Evolutionary conservation across 495 filamentous ascomycete genomes (phyloP).

Genomic region (Xylaria bambusicola): DNA sequence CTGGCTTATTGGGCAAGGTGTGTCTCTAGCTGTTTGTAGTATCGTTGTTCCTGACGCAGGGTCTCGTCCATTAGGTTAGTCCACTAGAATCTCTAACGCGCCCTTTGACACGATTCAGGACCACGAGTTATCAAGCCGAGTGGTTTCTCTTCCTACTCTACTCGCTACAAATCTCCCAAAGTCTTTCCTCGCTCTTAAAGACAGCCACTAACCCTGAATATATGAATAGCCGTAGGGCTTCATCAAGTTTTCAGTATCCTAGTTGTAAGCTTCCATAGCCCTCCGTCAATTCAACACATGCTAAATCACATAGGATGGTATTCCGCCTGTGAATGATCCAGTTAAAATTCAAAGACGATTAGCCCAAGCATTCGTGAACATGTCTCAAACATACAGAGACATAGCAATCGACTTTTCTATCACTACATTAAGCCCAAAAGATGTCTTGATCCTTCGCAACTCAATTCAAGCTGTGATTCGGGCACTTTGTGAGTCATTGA

Average conservation of each 20-base stretch:
- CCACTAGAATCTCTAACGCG: too few species aligned
- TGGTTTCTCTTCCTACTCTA: too few species aligned
- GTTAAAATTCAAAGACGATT: slow-evolving; percentile 40
- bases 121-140: too few species aligned
- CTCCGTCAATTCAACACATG: background rate
- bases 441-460: slow-evolving; percentile 51
- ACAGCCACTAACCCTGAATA: too few species aligned
- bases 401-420: slow-evolving; percentile 55
- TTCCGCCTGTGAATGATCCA: slow-evolving; percentile 43
- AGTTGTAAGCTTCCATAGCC: slow-evolving; percentile 26
- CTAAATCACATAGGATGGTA: slow-evolving; percentile 38
- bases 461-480: slow-evolving; percentile 55
- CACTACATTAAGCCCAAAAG: slow-evolving; percentile 50
- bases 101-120: too few species aligned
- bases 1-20: slow-evolving; percentile 57
- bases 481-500: slow-evolving; percentile 38
- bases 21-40: slow-evolving; percentile 49
- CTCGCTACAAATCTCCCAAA: too few species aligned
- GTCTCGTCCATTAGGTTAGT: slow-evolving; percentile 41
- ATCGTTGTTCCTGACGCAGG: slow-evolving; percentile 55
- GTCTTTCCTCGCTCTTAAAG: too few species aligned
- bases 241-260: slow-evolving; percentile 46
- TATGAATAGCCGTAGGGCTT: slow-evolving; percentile 35
- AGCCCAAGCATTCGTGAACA: slow-evolving; percentile 51
- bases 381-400: slow-evolving; percentile 58